phyloP scores from a whole-genome alignment of 192 early-diverging fungal genomes.

The Rhizoclosmatium globosum region DNA sequence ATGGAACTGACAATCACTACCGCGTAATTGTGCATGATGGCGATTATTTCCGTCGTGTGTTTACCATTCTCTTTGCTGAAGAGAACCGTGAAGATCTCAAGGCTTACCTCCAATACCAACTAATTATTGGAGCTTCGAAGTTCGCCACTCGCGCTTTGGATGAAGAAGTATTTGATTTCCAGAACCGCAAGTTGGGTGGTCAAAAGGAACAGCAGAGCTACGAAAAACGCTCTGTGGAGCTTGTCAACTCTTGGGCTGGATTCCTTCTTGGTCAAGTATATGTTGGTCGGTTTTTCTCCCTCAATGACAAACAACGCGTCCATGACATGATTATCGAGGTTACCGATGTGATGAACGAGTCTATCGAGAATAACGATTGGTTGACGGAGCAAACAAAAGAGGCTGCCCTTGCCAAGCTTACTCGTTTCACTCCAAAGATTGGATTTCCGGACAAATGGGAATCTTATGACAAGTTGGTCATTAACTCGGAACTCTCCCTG shows the following conservation, averaged over 20 bases:
- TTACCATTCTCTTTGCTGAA: constrained; percentile 13
- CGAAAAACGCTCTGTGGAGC: constrained; percentile 11
- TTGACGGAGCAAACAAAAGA: constrained; percentile 40
- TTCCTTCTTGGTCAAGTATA: constrained; percentile 31
- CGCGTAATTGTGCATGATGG: constrained; percentile 21
- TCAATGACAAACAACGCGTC: constrained; percentile 13
- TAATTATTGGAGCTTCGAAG: background rate
- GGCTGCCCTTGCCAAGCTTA: constrained; percentile 38
- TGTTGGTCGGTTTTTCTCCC: constrained; percentile 16
- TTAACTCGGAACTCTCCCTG: background rate
- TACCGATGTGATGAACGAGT: background rate
- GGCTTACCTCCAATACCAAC: constrained; percentile 26
- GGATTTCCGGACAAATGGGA: constrained; percentile 49
- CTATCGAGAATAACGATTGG: constrained; percentile 34
- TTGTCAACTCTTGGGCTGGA: constrained; percentile 13
- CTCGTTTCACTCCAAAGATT: constrained; percentile 39
- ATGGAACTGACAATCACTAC: background rate
- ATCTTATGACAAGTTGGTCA: constrained; percentile 28
- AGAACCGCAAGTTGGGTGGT: constrained; percentile 22
- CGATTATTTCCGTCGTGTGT: constrained; percentile 33
- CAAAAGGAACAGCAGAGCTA: constrained; percentile 30
- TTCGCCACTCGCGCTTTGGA: constrained; percentile 11
- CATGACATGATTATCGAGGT: constrained; percentile 23
- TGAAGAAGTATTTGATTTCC: constrained; percentile 25
- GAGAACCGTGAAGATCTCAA: constrained; percentile 13